Evolutionary conservation across 345 rosid genomes (phyloP).

Genomic region (Tarenaya hassleriana): DNA sequence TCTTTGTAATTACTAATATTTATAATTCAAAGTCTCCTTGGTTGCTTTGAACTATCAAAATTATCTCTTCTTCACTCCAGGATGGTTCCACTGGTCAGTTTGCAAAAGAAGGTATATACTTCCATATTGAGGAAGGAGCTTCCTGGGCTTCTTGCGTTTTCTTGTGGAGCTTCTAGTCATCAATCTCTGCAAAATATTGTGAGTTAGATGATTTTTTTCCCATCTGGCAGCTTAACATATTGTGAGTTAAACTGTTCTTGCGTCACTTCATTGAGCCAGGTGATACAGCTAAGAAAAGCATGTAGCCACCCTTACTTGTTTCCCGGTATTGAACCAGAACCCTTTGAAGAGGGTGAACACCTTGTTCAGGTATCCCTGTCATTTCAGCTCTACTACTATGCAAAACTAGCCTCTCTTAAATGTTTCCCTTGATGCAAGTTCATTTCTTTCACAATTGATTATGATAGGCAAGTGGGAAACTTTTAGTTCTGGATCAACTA

Average conservation of each 20-base stretch:
- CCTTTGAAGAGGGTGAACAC: conserved; percentile 91
- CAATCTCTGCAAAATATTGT: conserved; percentile 83
- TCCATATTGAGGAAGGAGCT: conserved; percentile 92
- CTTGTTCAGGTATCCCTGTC: conserved; percentile 60
- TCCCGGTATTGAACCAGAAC: conserved; percentile 92
- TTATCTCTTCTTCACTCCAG: conserved; percentile 32
- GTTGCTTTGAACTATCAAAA: neutral
- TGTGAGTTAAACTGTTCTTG: neutral
- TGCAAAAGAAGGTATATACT: conserved; percentile 68
- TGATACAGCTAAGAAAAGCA: conserved; percentile 80
- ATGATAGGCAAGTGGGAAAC: conserved; percentile 76
- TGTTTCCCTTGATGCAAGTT: neutral
- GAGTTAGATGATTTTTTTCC: conserved; percentile 27
- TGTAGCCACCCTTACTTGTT: conserved; percentile 95
- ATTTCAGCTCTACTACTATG: conserved; percentile 9
- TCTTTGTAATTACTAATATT: neutral
- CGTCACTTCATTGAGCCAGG: conserved; percentile 37
- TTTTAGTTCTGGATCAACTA: conserved; percentile 62
- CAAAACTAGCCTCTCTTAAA: neutral
- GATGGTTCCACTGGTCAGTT: conserved; percentile 68
- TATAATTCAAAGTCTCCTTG: conserved; percentile 4
- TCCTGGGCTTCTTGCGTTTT: conserved; percentile 61
- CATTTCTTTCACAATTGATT: conserved; percentile 2
- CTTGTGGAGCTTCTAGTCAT: conserved; percentile 53
- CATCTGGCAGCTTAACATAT: conserved; percentile 3